phyloP scores from a whole-genome alignment of 106 monocot species.

The Platanthera zijinensis region DNA sequence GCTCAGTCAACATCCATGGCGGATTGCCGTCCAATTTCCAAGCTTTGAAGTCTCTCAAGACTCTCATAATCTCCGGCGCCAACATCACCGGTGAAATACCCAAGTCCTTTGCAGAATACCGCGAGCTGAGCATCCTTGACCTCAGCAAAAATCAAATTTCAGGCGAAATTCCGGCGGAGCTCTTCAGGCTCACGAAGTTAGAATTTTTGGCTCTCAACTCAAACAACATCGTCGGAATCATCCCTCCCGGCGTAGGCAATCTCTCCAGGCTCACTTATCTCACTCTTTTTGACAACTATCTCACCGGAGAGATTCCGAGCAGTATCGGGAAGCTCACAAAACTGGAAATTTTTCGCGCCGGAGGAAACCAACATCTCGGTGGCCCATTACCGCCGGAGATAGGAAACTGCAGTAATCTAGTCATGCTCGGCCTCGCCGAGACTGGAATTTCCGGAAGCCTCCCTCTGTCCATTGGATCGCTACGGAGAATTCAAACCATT shows the following conservation, averaged over 20 bases:
- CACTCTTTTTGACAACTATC: conserved; percentile 69
- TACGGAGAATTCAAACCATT: conserved; percentile 65
- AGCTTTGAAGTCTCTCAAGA: conserved; percentile 39
- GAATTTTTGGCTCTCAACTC: conserved; percentile 50
- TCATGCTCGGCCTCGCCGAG: conserved; percentile 77
- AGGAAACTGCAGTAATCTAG: conserved; percentile 67
- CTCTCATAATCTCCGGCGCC: conserved; percentile 57
- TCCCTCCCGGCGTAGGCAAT: conserved; percentile 61
- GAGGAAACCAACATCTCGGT: conserved; percentile 64
- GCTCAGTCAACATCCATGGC: conserved; percentile 46
- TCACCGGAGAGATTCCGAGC: conserved; percentile 58
- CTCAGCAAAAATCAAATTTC: conserved; percentile 73
- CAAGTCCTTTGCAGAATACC: conserved; percentile 39
- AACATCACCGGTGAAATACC: conserved; percentile 88
- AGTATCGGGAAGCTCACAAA: conserved; percentile 53
- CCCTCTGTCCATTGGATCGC: conserved; percentile 50
- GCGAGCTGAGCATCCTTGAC: conserved; percentile 39
- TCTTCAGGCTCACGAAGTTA: conserved; percentile 56
- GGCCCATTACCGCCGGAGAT: conserved; percentile 70
- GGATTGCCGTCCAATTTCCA: conserved; percentile 52
- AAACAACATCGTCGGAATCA: conserved; percentile 58
- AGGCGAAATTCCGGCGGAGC: conserved; percentile 62
- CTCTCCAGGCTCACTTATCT: conserved; percentile 49
- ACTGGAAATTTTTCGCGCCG: conserved; percentile 73
- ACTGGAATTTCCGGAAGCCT: conserved; percentile 69